phyloP scores from a whole-genome alignment of 805 yeast genomes.

The Yueomyces sinensis region DNA sequence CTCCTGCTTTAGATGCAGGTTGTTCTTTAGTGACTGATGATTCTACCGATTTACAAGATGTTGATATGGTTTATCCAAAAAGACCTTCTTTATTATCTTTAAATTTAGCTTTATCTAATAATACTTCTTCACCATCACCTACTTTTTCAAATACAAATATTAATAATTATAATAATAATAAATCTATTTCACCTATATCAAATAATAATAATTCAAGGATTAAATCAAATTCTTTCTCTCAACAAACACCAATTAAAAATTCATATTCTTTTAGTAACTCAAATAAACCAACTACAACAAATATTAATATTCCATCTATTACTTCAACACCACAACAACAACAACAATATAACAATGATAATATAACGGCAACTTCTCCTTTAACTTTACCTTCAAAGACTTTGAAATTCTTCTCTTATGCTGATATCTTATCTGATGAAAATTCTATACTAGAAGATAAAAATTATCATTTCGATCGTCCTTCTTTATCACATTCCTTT shows the following conservation, averaged over 20 bases:
- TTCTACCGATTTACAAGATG: conserved; percentile 50
- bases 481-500: background rate
- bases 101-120: conserved; percentile 26
- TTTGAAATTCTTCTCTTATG: conserved; percentile 54
- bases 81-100: conserved; percentile 42
- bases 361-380: background rate
- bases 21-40: conserved; percentile 47
- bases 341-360: background rate
- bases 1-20: conserved; percentile 75
- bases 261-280: no score
- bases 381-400: background rate
- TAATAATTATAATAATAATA: background rate
- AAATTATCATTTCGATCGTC: background rate
- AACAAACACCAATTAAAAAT: background rate
- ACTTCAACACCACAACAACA: background rate
- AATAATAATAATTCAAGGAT: background rate
- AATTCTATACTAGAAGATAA: conserved; percentile 1
- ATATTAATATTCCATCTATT: background rate
- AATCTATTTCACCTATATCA: background rate
- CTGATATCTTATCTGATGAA: conserved; percentile 64
- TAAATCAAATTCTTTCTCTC: background rate
- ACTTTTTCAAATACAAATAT: no score
- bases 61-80: conserved; percentile 59
- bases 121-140: conserved; percentile 2
- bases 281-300: background rate